Base-by-base conservation (phyloP, 2,329 filamentous ascomycete genomes). In the Gremmenia infestans region DNA sequence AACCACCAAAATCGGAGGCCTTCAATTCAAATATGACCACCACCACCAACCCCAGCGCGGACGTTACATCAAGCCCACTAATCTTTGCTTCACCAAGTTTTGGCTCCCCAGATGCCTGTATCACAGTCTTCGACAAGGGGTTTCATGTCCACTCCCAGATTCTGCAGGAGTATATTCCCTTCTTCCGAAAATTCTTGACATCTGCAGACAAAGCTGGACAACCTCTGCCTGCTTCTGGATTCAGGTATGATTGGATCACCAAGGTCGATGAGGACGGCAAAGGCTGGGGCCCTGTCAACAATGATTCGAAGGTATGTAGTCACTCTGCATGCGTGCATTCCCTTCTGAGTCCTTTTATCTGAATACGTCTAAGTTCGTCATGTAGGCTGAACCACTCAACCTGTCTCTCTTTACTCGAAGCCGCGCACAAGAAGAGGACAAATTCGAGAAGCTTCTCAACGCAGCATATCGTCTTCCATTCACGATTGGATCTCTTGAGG, bases 71-170 rank as follows among this genome's bases (percentile, higher is more conserved):
- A 32, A 9, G 8, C 28, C 8, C 8, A 32, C 8, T 32, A 11
- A 32, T 11, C 8, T 32, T 4, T 11, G 2, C 8, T 32, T 32
- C 28, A 9, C 8, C 28, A 32, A 32, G 28, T 8, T 32, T 11
- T 32, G 28, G 28, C 9, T 32, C 28, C 28, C 8, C 28, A 32
- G 28, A 55, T 43, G 22, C 37, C n/a, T 35, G 48, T 3, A 12
- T 56, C 9, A 43, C 45, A 12, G 54, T 56, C 9, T 59, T 59
- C 37, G n/a, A 50, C n/a, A 35, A 54, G 32, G 53, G 54, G 11
- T 59, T 50, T 19, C 53, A 48, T 17, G 50, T 59, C 25, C 39
- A 48, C 19, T 54, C 50, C 5, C 37, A 15, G 14, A 17, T 47
- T 9, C 25, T 58, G 3, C 46, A 55, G 35, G 19, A 55, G 19